Evolutionary conservation across 164 flowering plant species (phyloP).

Genomic region (Warburgia ugandensis): DNA sequence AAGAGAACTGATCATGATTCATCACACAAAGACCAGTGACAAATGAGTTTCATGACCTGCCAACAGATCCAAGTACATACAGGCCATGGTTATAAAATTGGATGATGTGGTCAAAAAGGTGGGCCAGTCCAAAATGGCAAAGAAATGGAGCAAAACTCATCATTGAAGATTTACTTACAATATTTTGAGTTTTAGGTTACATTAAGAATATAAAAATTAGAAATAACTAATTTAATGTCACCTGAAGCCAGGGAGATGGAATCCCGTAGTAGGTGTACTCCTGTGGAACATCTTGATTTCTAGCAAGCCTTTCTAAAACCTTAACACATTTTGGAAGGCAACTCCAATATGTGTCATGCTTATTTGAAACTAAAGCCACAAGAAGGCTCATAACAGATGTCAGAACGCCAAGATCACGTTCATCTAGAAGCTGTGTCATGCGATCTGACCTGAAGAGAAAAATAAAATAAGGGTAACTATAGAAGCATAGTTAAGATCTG

Average conservation of each 20-base stretch:
- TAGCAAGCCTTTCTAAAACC: slow-evolving; percentile 83
- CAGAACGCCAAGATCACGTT: slow-evolving; percentile 96
- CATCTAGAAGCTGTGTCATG: slow-evolving; percentile 97
- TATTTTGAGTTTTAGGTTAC: no score
- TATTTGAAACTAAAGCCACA: slow-evolving; percentile 88
- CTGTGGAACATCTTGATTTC: slow-evolving; percentile 94
- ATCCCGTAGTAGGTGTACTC: slow-evolving; percentile 98
- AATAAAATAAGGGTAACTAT: slow-evolving; percentile 7
- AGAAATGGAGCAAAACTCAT: no score
- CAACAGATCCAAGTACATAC: no score
- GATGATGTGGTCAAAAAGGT: no score
- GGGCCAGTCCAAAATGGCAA: no score
- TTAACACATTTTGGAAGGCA: slow-evolving; percentile 97
- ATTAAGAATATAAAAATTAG: no score
- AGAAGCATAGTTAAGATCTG: neutral
- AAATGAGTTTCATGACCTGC: no score
- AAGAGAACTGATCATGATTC: no score
- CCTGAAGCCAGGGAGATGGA: slow-evolving; percentile 99
- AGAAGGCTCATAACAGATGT: slow-evolving; percentile 99
- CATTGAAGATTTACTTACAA: no score
- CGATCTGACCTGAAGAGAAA: slow-evolving; percentile 79
- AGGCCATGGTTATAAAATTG: no score
- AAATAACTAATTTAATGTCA: no score
- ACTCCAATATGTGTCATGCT: slow-evolving; percentile 91
- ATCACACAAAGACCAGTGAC: no score